Evolutionary conservation across 257 asterid species (phyloP), one percentile per base, ranked within the genome.

Genomic region (Nicotiana benthamiana): DNA sequence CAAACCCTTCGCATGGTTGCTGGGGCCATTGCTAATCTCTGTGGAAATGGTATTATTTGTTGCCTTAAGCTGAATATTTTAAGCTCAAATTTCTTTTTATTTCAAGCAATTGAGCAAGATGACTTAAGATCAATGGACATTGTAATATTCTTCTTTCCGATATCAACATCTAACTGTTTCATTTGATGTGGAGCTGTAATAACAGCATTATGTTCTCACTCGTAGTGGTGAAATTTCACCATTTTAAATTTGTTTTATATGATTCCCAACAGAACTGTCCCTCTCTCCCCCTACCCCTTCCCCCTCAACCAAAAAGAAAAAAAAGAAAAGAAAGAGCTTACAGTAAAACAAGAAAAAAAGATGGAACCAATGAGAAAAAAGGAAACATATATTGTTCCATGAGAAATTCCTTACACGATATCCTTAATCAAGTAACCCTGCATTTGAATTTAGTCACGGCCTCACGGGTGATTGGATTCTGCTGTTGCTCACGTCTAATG

Each of bases 1-100:
- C 98, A 94, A 87, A 94, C 98, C 32, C 96, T 94, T 62, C 97
- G 97, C 75, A 92, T 94, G 97, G 90, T 92, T 79, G 98, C 98
- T 81, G 98, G 97, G 79, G 98, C 97, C 52, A 84, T 92, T 36
- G 98, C 98, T 75, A 94, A 94, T 82, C 96, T 92, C 59, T 92
- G 98, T 80, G 97, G 98, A 79, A 94, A 92, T 61, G 98, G 98
- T 94, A 87, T 76, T 82, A 26, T 46, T 62, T 72, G 51, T 75
- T 28, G 43, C 74, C 77, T 79, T 43, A 12, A 70, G 51, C 24
- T 74, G 61, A 74, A 74, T 36, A 5, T 60, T 24, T 26, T 22
- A 16, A 60, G 75, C 75, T 17, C 8, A 70, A 48, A n/a, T 40
- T 51, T 79, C 61, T 36, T 28, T 40, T 11, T 62, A 70, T 48